phyloP scores from a whole-genome alignment of 768 basidiomycete genomes.

The Podaxis mareebaensis region DNA sequence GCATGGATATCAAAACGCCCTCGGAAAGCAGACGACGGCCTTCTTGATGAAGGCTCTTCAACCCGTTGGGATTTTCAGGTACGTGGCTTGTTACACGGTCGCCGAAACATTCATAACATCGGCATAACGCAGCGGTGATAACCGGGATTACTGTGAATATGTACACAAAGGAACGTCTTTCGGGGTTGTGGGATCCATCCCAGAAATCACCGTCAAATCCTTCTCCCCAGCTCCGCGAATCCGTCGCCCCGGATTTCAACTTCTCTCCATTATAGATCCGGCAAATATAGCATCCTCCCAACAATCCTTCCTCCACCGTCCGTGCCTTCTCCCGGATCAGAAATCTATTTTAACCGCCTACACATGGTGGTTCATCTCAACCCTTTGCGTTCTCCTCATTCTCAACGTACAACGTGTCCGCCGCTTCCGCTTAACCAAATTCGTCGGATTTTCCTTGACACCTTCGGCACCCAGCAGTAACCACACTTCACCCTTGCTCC shows the following conservation, averaged over 20 bases:
- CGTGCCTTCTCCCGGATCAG: constrained; percentile 81
- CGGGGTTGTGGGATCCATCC: constrained; percentile 34
- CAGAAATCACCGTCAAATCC: constrained; percentile 87
- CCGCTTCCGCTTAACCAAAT: constrained; percentile 35
- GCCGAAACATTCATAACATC: neutral
- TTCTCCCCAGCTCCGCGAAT: constrained; percentile 80
- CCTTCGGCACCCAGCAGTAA: constrained; percentile 17
- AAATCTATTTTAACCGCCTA: constrained; percentile 48
- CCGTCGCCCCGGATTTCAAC: constrained; percentile 78
- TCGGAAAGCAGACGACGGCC: constrained; percentile 75
- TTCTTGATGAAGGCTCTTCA: constrained; percentile 71
- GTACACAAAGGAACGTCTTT: constrained; percentile 24
- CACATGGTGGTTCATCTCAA: constrained; percentile 44
- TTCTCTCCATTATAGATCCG: constrained; percentile 62
- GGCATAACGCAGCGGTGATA: constrained; percentile 64
- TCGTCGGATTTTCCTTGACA: constrained; percentile 21
- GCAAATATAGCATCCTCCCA: constrained; percentile 31
- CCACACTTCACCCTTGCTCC: neutral
- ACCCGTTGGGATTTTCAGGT: constrained; percentile 77
- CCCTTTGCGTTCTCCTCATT: constrained; percentile 61
- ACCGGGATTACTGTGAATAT: constrained; percentile 89
- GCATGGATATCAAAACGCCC: constrained; percentile 77
- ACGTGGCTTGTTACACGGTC: neutral
- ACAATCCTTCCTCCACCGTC: constrained; percentile 57
- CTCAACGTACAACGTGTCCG: constrained; percentile 45